phyloP scores from a whole-genome alignment of 345 rosid genomes.

The Citrus maxima region DNA sequence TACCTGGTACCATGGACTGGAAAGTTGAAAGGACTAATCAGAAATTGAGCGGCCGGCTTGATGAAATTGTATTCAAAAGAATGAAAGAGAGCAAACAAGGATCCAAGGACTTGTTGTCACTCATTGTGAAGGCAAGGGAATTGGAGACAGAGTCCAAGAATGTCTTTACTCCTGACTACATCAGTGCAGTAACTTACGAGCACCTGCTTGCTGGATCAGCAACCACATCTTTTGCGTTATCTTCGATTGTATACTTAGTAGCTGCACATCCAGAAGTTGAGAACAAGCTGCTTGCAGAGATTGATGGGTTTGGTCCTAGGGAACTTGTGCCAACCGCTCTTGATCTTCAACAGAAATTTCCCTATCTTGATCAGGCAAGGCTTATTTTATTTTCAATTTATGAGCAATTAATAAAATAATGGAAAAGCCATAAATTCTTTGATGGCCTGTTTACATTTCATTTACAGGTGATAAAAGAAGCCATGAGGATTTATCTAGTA shows the following conservation, averaged over 20 bases:
- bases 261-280: conserved; percentile 72
- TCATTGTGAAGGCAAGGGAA: conserved; percentile 65
- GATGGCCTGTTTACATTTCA: neutral
- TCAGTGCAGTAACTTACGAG: conserved; percentile 86
- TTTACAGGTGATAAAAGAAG: conserved; percentile 74
- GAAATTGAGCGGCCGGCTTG: conserved; percentile 51
- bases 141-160: conserved; percentile 41
- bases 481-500: conserved; percentile 79
- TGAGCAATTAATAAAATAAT: neutral
- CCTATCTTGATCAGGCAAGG: conserved; percentile 77
- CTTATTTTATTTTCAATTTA: neutral
- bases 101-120: conserved; percentile 77
- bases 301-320: conserved; percentile 61
- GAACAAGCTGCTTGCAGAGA: conserved; percentile 61
- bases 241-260: conserved; percentile 66
- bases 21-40: conserved; percentile 61
- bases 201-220: conserved; percentile 95
- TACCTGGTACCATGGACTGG: conserved; percentile 90
- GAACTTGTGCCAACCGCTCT: conserved; percentile 55
- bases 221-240: conserved; percentile 77
- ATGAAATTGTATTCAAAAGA: conserved; percentile 69
- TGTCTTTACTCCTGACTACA: conserved; percentile 59
- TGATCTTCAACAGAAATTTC: conserved; percentile 70
- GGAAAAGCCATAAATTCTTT: neutral
- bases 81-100: conserved; percentile 46